phyloP scores from a whole-genome alignment of 768 basidiomycete genomes.

The Suillus discolor region DNA sequence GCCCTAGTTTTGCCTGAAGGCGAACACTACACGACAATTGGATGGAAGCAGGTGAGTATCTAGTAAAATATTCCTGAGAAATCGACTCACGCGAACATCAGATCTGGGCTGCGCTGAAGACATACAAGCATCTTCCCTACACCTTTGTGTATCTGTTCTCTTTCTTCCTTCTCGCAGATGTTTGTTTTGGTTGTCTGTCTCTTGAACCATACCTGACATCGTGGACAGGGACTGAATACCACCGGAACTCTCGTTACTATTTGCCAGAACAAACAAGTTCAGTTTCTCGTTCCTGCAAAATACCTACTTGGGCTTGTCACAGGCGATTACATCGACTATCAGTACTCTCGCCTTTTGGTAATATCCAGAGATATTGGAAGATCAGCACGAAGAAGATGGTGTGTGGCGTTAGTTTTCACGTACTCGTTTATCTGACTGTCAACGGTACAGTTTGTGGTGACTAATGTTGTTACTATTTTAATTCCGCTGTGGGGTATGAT shows the following conservation, averaged over 20 bases:
- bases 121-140: constrained; percentile 77
- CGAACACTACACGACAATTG: constrained; percentile 76
- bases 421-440: background rate
- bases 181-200: constrained; percentile 23
- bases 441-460: constrained; percentile 62
- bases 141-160: constrained; percentile 81
- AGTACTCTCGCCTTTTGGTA: constrained; percentile 84
- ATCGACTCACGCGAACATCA: constrained; percentile 29
- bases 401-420: constrained; percentile 9
- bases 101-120: constrained; percentile 77
- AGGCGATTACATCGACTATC: constrained; percentile 73
- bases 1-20: constrained; percentile 76
- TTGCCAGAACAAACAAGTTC: constrained; percentile 81
- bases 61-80: background rate
- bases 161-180: constrained; percentile 81
- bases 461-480: constrained; percentile 73
- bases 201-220: background rate
- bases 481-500: constrained; percentile 89
- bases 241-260: constrained; percentile 75
- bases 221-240: constrained; percentile 71
- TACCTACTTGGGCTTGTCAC: constrained; percentile 76
- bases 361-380: constrained; percentile 79
- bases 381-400: constrained; percentile 84
- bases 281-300: constrained; percentile 79
- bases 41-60: constrained; percentile 73